phyloP scores from a whole-genome alignment of 768 basidiomycete species.

The Lanmaoa rubissima region DNA sequence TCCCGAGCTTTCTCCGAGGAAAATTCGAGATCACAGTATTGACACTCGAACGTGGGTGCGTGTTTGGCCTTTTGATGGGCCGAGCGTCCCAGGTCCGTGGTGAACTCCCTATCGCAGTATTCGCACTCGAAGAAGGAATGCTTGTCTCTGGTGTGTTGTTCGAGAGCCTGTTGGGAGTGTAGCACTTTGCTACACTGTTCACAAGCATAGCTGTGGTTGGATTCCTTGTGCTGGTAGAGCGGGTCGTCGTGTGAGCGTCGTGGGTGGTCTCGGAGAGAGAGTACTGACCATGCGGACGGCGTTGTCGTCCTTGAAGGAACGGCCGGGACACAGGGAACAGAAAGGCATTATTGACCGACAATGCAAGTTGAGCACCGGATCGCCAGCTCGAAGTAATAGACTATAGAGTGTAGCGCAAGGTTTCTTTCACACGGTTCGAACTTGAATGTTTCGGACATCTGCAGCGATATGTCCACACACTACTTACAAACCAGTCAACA shows the following conservation, averaged over 20 bases:
- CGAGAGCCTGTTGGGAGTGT: slow-evolving; percentile 6
- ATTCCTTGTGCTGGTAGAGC: slow-evolving; percentile 10
- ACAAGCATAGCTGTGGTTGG: slow-evolving; percentile 14
- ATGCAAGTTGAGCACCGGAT: not conserved
- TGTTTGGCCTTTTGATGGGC: slow-evolving; percentile 17
- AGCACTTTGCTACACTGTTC: slow-evolving; percentile 5
- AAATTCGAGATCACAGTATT: not conserved
- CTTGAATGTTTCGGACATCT: no score
- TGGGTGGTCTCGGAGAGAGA: not conserved
- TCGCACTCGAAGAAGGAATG: slow-evolving; percentile 16
- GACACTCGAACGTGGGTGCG: slow-evolving; percentile 7
- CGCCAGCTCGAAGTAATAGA: no score
- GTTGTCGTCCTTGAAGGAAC: slow-evolving; percentile 12
- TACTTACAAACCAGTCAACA: no score
- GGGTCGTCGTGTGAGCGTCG: not conserved
- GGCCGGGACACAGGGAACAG: slow-evolving; percentile 18
- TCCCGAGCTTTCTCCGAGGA: no score
- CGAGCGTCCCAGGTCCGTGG: not conserved
- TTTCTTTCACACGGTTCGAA: slow-evolving; percentile 16
- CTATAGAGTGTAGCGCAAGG: no score
- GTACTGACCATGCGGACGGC: slow-evolving; percentile 18
- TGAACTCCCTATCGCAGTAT: slow-evolving; percentile 13
- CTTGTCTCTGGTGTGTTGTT: slow-evolving; percentile 14
- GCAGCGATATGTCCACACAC: no score
- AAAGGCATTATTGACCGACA: slow-evolving; percentile 13